A percentile compares a stretch with the other conserved stretches of the same genome.
Evolutionary conservation across 2,329 filamentous ascomycete genomes (phyloP).

Genomic region (Tolypocladium guangdongense): DNA sequence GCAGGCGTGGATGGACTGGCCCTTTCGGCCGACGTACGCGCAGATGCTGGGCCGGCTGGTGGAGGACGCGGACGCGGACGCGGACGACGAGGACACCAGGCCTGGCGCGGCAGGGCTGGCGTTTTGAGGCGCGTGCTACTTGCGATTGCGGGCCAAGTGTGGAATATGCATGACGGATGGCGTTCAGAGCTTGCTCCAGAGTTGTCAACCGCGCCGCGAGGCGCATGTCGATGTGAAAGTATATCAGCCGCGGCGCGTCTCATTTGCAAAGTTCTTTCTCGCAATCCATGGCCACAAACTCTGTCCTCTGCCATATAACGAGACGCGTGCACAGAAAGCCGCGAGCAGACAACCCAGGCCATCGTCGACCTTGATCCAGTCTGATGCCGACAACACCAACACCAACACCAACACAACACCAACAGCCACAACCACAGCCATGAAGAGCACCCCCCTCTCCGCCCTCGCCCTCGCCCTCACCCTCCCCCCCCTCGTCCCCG

Average conservation of each 20-base stretch:
- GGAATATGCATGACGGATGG: background rate
- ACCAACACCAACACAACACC: no score
- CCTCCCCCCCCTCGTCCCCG: background rate
- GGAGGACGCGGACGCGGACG: constrained; percentile 15
- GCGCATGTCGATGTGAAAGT: background rate
- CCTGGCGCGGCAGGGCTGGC: background rate
- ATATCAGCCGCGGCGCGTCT: background rate
- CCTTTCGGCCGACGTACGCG: constrained; percentile 42
- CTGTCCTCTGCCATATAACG: no score
- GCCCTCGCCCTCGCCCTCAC: background rate
- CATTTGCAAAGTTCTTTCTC: no score
- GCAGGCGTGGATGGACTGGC: constrained; percentile 54
- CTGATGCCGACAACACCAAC: no score
- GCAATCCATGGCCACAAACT: no score
- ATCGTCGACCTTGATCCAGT: no score
- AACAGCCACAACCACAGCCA: background rate
- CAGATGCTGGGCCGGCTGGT: constrained; percentile 34
- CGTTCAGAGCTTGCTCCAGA: background rate
- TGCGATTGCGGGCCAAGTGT: background rate
- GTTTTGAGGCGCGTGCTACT: background rate
- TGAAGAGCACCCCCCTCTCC: background rate
- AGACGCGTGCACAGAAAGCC: no score
- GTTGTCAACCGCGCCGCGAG: background rate
- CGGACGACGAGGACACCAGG: constrained; percentile 4
- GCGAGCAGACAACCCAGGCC: no score